A percentile compares a stretch with the other conserved stretches of the same genome.
phyloP scores from a whole-genome alignment of 352 stramenopile species.

The Pythium apleroticum region DNA sequence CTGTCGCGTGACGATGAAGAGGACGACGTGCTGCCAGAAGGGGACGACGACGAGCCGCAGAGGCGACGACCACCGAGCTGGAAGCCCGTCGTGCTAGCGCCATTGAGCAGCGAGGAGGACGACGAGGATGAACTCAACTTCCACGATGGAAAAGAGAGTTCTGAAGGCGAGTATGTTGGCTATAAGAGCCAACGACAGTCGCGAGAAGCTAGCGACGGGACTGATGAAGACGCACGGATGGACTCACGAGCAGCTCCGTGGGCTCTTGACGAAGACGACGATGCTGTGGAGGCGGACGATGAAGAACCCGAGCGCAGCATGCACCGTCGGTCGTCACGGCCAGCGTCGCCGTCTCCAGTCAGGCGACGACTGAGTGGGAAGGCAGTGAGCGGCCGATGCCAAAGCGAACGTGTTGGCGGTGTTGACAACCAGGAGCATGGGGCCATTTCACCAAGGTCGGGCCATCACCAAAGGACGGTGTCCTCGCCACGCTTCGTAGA shows the following conservation, averaged over 20 bases:
- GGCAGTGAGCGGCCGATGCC: background rate
- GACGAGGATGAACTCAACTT: background rate
- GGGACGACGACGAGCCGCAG: background rate
- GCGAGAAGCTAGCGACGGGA: background rate
- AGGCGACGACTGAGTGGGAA: background rate
- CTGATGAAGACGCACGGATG: background rate
- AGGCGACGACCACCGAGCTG: background rate
- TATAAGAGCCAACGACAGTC: background rate
- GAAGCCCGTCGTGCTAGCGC: background rate
- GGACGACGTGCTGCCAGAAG: background rate
- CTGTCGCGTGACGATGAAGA: constrained; percentile 11
- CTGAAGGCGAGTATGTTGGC: background rate
- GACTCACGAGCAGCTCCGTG: background rate
- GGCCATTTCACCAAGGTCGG: background rate
- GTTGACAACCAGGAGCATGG: background rate
- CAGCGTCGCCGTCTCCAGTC: background rate
- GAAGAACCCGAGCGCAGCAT: constrained; percentile 3
- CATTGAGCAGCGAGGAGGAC: background rate
- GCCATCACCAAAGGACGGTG: too few relatives aligned
- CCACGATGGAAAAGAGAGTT: background rate
- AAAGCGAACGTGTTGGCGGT: background rate
- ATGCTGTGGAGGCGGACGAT: background rate
- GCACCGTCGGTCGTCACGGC: background rate
- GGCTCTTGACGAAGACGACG: background rate
- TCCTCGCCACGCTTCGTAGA: background rate